Conservation (phyloP, 2,329 filamentous ascomycete species). For the Pseudogymnoascus sp. region DNA sequence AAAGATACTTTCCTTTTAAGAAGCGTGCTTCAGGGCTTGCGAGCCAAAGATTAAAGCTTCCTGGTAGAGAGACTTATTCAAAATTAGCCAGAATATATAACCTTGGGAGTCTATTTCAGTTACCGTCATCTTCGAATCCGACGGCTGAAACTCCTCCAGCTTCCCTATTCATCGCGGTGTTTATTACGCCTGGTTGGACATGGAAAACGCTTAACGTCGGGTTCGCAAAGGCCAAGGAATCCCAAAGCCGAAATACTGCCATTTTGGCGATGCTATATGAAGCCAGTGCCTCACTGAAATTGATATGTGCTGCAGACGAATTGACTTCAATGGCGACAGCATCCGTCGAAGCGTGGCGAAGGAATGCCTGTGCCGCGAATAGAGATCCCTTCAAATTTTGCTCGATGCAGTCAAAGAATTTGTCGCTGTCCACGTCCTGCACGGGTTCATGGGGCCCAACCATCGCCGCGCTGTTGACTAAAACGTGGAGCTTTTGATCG, state of each 20-base stretch:
- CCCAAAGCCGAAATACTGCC: conserved; percentile 28
- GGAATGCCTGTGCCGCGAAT: conserved; percentile 30
- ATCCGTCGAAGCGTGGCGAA: conserved; percentile 27
- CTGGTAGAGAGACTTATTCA: conserved; percentile 20
- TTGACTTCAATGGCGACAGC: conserved; percentile 32
- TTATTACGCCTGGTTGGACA: conserved; percentile 29
- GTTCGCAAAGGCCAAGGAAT: conserved; percentile 24
- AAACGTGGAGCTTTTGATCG: conserved; percentile 32
- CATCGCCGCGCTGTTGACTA: conserved; percentile 35
- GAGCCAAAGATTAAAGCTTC: conserved; percentile 22
- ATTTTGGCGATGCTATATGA: conserved; percentile 28
- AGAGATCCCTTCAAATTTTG: conserved; percentile 31
- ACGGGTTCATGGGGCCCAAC: conserved; percentile 27
- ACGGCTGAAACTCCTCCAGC: conserved; percentile 20
- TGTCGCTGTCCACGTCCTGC: conserved; percentile 24
- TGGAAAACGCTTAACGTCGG: conserved; percentile 28
- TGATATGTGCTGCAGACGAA: conserved; percentile 31
- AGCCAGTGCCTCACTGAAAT: conserved; percentile 21
- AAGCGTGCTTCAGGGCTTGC: conserved; percentile 37
- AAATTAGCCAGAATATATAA: conserved; percentile 15
- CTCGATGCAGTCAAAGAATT: conserved; percentile 31
- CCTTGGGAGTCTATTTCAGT: conserved; percentile 14
- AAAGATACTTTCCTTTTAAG: conserved; percentile 39
- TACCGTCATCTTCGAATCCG: conserved; percentile 27
- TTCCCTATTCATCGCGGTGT: conserved; percentile 27